Conservation (phyloP, 176 grass and related monocot genomes). For the Aegilops speltoides region DNA sequence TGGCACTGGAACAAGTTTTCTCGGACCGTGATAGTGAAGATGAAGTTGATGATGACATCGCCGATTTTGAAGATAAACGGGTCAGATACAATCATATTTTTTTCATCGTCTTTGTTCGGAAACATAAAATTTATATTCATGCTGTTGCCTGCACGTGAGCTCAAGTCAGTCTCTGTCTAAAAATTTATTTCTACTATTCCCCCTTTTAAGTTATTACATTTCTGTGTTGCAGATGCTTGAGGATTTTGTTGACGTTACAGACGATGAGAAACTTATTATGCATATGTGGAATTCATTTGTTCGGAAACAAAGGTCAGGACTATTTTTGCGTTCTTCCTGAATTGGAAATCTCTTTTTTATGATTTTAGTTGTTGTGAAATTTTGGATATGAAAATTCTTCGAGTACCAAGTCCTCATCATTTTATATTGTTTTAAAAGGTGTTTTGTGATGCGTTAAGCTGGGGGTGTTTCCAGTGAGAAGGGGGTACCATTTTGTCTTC, state of each 20-base stretch:
- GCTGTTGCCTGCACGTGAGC: not conserved
- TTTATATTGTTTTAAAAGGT: not conserved
- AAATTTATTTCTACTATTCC: conserved; percentile 1
- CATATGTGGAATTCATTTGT: conserved; percentile 99
- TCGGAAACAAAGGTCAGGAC: conserved; percentile 80
- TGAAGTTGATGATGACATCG: conserved; percentile 96
- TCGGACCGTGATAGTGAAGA: conserved; percentile 95
- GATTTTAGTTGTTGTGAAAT: not conserved
- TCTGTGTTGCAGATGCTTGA: conserved; percentile 83
- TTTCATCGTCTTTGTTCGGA: not conserved
- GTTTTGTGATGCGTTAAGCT: not conserved
- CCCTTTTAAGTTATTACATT: not conserved
- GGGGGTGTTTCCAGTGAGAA: not conserved
- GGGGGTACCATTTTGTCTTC: not conserved
- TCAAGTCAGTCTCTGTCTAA: conserved; percentile 9
- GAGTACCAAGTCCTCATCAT: not conserved
- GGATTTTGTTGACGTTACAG: conserved; percentile 97
- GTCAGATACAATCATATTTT: conserved; percentile 52
- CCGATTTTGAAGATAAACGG: conserved; percentile 91
- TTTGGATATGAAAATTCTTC: not conserved
- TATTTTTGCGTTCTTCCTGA: not conserved
- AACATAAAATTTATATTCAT: conserved; percentile 9
- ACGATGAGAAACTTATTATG: conserved; percentile 98
- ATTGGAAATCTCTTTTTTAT: not conserved
- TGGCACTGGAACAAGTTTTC: conserved; percentile 90